These are phyloP conservation scores for Gillenia trifoliata DNA, from an alignment of 306 rosid genomes.

Conservation along the genomic window DNA sequence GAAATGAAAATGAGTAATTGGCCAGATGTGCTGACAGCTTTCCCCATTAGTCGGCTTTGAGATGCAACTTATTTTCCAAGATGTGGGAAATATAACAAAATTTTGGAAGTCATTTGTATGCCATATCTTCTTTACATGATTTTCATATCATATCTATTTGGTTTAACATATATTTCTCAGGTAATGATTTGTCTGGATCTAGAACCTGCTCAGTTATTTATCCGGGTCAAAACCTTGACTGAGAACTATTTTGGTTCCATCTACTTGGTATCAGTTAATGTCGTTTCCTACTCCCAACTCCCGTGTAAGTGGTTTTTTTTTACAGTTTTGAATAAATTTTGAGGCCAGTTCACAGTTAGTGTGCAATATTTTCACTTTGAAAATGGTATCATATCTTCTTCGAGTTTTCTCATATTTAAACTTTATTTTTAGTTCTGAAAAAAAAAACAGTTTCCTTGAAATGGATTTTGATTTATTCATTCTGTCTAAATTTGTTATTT, in stretches of 20 bases:
- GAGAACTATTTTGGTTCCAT: slow-evolving; percentile 5
- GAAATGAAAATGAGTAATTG: slow-evolving; percentile 6
- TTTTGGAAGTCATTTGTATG: not conserved
- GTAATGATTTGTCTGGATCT: slow-evolving; percentile 5
- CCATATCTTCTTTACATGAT: not conserved
- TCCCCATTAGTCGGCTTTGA: not conserved
- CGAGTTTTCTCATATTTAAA: not conserved
- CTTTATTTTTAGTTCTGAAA: not conserved
- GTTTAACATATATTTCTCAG: slow-evolving; percentile 7
- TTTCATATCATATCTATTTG: not conserved
- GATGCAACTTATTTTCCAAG: not conserved
- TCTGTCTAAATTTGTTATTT: not conserved
- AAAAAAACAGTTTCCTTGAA: not conserved
- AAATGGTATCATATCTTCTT: not conserved
- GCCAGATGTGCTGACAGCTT: not conserved
- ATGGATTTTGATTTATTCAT: not conserved
- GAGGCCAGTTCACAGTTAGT: not conserved
- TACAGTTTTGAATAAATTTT: not conserved
- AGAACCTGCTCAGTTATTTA: not conserved
- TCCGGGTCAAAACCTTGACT: not conserved
- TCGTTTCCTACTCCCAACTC: not conserved
- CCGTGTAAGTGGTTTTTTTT: not conserved
- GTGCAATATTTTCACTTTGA: not conserved
- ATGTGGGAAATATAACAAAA: not conserved
- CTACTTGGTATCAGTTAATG: not conserved